phyloP scores from a whole-genome alignment of 1,284 basidiomycete genomes.

The Leccinum pallidistipes region DNA sequence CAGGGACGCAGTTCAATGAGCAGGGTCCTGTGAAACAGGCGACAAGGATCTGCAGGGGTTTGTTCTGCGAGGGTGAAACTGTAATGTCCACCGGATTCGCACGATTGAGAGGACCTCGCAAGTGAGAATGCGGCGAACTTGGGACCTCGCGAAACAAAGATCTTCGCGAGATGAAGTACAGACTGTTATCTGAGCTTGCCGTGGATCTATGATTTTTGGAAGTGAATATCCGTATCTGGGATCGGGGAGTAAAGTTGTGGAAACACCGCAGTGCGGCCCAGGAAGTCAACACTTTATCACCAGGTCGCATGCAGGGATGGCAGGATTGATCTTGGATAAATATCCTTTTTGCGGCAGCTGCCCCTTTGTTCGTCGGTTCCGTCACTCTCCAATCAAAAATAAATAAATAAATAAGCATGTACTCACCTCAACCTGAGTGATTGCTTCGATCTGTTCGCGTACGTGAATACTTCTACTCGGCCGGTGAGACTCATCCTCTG shows the following conservation, averaged over 20 bases:
- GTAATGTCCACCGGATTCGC: conserved; percentile 13
- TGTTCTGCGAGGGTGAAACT: conserved; percentile 17
- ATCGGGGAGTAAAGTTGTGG: conserved; percentile 10
- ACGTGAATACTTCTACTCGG: conserved; percentile 22
- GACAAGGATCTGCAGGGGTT: conserved; percentile 21
- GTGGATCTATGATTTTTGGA: conserved; percentile 10
- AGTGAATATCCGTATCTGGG: conserved; percentile 6
- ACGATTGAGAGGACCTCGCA: conserved; percentile 20
- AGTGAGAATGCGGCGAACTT: conserved; percentile 13
- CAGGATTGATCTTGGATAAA: neutral
- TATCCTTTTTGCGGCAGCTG: neutral
- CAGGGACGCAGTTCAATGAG: conserved; percentile 16
- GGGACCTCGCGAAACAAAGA: conserved; percentile 1
- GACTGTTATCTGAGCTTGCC: neutral
- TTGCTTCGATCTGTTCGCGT: conserved; percentile 26
- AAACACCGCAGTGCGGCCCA: neutral
- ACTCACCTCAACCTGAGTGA: conserved; percentile 4
- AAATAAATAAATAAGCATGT: conserved; percentile 9
- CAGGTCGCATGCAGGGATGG: conserved; percentile 11
- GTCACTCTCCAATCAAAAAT: neutral
- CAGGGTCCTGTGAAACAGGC: conserved; percentile 23
- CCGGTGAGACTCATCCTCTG: conserved; percentile 28
- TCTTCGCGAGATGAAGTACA: conserved; percentile 24
- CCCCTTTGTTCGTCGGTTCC: conserved; percentile 1
- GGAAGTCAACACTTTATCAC: conserved; percentile 6